Percentiles rank a stretch among this genome's conserved stretches.
Evolutionary conservation across 2,329 filamentous ascomycete genomes (phyloP).

Genomic region (Clarireedia homoeocarpa): DNA sequence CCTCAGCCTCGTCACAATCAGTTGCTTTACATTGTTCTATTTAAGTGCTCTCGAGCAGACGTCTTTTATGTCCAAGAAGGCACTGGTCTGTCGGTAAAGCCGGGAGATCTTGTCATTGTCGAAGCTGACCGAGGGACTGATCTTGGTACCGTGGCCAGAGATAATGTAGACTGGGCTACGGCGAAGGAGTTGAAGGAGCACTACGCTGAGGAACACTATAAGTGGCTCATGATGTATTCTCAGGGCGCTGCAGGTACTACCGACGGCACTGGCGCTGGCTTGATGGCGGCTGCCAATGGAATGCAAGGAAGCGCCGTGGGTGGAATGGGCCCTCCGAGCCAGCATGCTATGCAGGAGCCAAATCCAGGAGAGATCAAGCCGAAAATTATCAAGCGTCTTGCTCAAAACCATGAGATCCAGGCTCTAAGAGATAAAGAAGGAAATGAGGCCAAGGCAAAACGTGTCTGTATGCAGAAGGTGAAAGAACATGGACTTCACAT

Average conservation of each 20-base stretch:
- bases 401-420: slow-evolving; percentile 84
- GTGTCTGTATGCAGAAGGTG: slow-evolving; percentile 94
- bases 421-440: slow-evolving; percentile 91
- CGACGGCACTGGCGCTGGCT: slow-evolving; percentile 52
- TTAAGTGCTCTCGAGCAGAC: slow-evolving; percentile 92
- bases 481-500: slow-evolving; percentile 91
- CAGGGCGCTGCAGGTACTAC: slow-evolving; percentile 60
- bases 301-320: slow-evolving; percentile 65
- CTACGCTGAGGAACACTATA: slow-evolving; percentile 91
- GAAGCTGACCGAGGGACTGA: slow-evolving; percentile 96
- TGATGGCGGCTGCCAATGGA: slow-evolving; percentile 55
- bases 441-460: slow-evolving; percentile 94
- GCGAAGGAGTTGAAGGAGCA: slow-evolving; percentile 87
- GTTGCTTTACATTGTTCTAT: slow-evolving; percentile 80
- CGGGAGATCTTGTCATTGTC: slow-evolving; percentile 91
- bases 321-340: slow-evolving; percentile 67
- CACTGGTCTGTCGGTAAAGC: slow-evolving; percentile 82
- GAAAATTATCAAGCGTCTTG: slow-evolving; percentile 92
- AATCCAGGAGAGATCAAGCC: slow-evolving; percentile 75
- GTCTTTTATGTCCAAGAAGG: slow-evolving; percentile 97
- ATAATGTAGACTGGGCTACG: slow-evolving; percentile 79
- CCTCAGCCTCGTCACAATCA: slow-evolving; percentile 57
- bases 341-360: slow-evolving; percentile 66
- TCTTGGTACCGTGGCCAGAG: slow-evolving; percentile 82
- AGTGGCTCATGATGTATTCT: slow-evolving; percentile 98